phyloP scores from a whole-genome alignment of 1,284 basidiomycete species.

The Trichosporon asahii region DNA sequence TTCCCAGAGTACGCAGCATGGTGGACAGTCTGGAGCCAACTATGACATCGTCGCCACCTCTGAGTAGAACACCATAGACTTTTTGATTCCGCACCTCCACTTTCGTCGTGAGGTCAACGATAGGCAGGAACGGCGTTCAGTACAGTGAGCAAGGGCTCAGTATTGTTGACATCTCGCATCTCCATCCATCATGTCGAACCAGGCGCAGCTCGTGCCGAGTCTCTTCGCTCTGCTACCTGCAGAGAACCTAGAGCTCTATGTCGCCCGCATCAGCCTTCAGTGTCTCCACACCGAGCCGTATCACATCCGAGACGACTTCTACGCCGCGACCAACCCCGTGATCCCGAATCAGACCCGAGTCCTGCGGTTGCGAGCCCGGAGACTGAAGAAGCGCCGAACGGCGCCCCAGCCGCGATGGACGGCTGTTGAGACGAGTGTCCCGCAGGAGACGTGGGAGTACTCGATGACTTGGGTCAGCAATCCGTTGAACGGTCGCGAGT shows the following conservation, averaged over 20 bases:
- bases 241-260: slow-evolving; percentile 25
- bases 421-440: not conserved
- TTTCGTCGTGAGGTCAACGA: not conserved
- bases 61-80: slow-evolving; percentile 1
- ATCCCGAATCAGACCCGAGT: slow-evolving; percentile 33
- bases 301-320: slow-evolving; percentile 35
- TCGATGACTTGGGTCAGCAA: slow-evolving; percentile 34
- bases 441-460: slow-evolving; percentile 24
- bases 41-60: slow-evolving; percentile 1
- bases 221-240: slow-evolving; percentile 40
- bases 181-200: slow-evolving; percentile 18
- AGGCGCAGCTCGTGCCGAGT: slow-evolving; percentile 35
- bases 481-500: slow-evolving; percentile 37
- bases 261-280: slow-evolving; percentile 36
- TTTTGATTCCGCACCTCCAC: slow-evolving; percentile 1
- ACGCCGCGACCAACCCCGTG: slow-evolving; percentile 33
- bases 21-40: not conserved
- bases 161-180: slow-evolving; percentile 2
- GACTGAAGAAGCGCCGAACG: not conserved
- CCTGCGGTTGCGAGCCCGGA: slow-evolving; percentile 24
- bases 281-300: slow-evolving; percentile 33
- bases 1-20: slow-evolving; percentile 3
- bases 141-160: not conserved
- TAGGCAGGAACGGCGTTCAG: not conserved
- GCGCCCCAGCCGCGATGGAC: slow-evolving; percentile 7